phyloP scores from a whole-genome alignment of 2,329 filamentous ascomycete genomes.

The Malbranchea cinnamomea region DNA sequence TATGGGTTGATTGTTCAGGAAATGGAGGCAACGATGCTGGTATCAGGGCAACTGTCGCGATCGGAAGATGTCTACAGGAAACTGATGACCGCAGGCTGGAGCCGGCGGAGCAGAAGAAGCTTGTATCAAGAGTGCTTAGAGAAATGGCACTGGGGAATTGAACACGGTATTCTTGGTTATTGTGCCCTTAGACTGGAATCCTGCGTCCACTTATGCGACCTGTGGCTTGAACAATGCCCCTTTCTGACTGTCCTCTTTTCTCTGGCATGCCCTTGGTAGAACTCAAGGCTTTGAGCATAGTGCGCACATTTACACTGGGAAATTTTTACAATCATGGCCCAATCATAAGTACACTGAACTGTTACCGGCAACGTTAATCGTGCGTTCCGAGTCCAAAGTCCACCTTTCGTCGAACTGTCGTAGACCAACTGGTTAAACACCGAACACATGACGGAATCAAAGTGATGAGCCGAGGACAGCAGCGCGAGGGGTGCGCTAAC shows the following conservation, averaged over 20 bases:
- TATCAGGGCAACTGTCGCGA: slow-evolving; percentile 55
- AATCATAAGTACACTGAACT: too few relatives aligned
- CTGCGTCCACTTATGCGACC: too few relatives aligned
- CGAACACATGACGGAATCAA: neutral
- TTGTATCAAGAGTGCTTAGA: slow-evolving; percentile 28
- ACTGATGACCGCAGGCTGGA: slow-evolving; percentile 49
- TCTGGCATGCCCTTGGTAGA: too few relatives aligned
- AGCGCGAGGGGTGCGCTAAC: slow-evolving; percentile 3
- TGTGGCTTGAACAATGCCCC: too few relatives aligned
- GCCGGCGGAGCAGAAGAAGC: slow-evolving; percentile 30
- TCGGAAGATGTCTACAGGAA: slow-evolving; percentile 63
- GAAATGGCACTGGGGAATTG: slow-evolving; percentile 18
- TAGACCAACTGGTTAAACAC: too few relatives aligned
- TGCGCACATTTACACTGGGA: too few relatives aligned
- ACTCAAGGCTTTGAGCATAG: too few relatives aligned
- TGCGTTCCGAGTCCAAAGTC: slow-evolving; percentile 1
- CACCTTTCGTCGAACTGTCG: slow-evolving; percentile 7
- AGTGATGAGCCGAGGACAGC: neutral
- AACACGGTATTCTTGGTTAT: slow-evolving; percentile 1
- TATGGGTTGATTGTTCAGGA: slow-evolving; percentile 68
- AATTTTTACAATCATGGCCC: too few relatives aligned
- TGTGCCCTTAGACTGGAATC: slow-evolving; percentile 1
- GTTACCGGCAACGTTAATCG: too few relatives aligned
- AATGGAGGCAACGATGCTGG: slow-evolving; percentile 40
- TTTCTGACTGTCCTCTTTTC: too few relatives aligned